Evolutionary conservation across 768 basidiomycete species (phyloP).

Genomic region (Tulasnella sp.): DNA sequence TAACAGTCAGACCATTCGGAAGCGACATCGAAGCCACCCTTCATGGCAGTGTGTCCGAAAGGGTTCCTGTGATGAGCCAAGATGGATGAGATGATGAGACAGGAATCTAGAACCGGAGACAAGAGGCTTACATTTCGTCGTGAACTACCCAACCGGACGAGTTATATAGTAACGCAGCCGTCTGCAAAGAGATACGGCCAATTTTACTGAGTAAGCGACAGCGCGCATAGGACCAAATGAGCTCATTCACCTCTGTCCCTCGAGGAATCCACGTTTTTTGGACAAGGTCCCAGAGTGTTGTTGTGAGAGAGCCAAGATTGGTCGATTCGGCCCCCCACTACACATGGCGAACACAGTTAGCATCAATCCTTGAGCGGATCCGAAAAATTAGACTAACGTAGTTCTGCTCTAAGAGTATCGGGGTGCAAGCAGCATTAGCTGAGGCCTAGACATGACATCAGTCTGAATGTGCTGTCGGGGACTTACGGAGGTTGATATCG

Average conservation of each 20-base stretch:
- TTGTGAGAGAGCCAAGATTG: no score
- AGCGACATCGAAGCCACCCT: slow-evolving; percentile 26
- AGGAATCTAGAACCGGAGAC: background rate
- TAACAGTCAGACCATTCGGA: no score
- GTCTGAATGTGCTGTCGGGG: no score
- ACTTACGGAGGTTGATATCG: slow-evolving; percentile 76
- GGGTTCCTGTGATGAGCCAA: slow-evolving; percentile 26
- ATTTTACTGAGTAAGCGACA: no score
- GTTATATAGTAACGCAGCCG: slow-evolving; percentile 58
- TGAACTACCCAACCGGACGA: slow-evolving; percentile 72
- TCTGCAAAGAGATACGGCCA: slow-evolving; percentile 26
- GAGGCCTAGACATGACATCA: slow-evolving; percentile 29
- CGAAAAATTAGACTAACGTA: no score
- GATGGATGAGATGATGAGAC: background rate
- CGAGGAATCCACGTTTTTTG: slow-evolving; percentile 68
- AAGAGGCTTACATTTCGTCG: slow-evolving; percentile 39
- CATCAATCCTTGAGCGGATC: no score
- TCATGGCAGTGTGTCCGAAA: slow-evolving; percentile 79
- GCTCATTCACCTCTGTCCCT: slow-evolving; percentile 30
- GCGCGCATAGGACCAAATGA: no score
- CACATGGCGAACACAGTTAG: no score
- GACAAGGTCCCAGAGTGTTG: no score
- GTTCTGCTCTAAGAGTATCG: slow-evolving; percentile 30
- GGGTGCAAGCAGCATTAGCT: slow-evolving; percentile 50
- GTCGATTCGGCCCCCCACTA: no score